These are phyloP conservation scores for Puccinia hordei DNA, from an alignment of 1,284 basidiomycete species.

Conservation along the genomic window DNA sequence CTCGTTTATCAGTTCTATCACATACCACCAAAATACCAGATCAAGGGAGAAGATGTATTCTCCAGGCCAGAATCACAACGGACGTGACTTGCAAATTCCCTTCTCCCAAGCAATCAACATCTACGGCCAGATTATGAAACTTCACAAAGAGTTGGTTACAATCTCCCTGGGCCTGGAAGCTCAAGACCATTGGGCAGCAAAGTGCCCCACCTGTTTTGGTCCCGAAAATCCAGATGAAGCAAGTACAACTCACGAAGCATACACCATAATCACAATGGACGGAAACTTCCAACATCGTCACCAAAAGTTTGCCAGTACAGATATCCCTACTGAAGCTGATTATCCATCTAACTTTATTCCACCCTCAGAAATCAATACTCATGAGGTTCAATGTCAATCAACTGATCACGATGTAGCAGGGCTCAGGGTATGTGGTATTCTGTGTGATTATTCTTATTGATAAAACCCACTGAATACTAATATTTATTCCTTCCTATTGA, in stretches of 20 bases:
- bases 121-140: not conserved
- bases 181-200: not conserved
- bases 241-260: not conserved
- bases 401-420: too few relatives aligned
- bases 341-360: not conserved
- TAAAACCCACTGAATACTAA: too few relatives aligned
- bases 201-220: slow-evolving; percentile 5
- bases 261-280: not conserved
- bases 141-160: not conserved
- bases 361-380: not conserved
- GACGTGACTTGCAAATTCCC: not conserved
- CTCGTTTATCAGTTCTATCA: not conserved
- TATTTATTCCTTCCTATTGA: too few relatives aligned
- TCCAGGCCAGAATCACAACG: not conserved
- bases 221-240: not conserved
- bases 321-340: not conserved
- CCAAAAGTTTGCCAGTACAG: not conserved
- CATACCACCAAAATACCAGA: not conserved
- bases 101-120: not conserved
- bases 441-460: too few relatives aligned
- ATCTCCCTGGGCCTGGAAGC: not conserved
- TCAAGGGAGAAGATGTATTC: not conserved
- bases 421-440: not conserved
- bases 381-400: not conserved
- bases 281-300: not conserved